Conservation (phyloP, 768 basidiomycete genomes). For the Leccinum fibrillosum region DNA sequence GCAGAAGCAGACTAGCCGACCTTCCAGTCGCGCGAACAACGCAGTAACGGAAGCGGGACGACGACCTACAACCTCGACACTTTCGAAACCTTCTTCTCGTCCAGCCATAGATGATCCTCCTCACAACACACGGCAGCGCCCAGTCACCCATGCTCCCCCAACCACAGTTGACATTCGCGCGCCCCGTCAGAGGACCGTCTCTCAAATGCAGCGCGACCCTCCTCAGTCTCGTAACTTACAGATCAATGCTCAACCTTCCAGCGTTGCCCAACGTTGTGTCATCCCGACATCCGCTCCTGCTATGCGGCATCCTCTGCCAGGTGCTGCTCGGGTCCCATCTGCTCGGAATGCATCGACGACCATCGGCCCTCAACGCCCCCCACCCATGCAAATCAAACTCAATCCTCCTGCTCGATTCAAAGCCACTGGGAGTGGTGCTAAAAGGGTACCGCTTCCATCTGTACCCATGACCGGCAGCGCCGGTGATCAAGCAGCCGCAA, state of each 20-base stretch:
- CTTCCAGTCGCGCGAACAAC: conserved; percentile 22
- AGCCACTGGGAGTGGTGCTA: conserved; percentile 28
- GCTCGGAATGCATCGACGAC: conserved; percentile 1
- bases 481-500: conserved; percentile 1
- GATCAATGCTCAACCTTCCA: conserved; percentile 15
- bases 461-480: not conserved
- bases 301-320: conserved; percentile 5
- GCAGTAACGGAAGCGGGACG: conserved; percentile 7
- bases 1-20: conserved; percentile 22
- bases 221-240: conserved; percentile 16
- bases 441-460: conserved; percentile 31
- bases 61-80: conserved; percentile 7
- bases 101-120: not conserved
- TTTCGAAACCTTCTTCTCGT: conserved; percentile 14
- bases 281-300: conserved; percentile 10
- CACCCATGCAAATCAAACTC: conserved; percentile 21
- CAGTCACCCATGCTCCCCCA: not conserved
- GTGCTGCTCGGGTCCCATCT: conserved; percentile 3
- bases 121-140: conserved; percentile 7
- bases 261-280: conserved; percentile 17
- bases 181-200: conserved; percentile 17
- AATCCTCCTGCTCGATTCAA: conserved; percentile 24
- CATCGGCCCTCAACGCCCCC: conserved; percentile 26
- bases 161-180: conserved; percentile 4
- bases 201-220: conserved; percentile 17